These are phyloP conservation scores for Pseudoneurospora amorphoporcata DNA, from an alignment of 495 filamentous ascomycete genomes.

Conservation along the genomic window DNA sequence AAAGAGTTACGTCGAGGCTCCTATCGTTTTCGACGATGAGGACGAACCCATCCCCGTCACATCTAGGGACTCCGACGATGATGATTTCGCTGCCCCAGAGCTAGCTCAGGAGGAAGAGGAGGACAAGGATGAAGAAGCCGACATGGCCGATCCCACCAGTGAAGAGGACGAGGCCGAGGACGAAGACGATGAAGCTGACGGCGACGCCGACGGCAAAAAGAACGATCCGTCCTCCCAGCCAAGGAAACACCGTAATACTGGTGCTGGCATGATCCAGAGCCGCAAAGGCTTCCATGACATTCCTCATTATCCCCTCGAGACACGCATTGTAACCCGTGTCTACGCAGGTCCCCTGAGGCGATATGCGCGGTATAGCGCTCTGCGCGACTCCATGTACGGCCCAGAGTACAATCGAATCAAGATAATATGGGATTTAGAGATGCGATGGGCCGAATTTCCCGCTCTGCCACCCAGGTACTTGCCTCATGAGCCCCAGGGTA, in stretches of 20 bases:
- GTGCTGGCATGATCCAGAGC: slow-evolving; percentile 16
- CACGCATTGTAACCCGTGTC: slow-evolving; percentile 34
- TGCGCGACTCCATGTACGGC: slow-evolving; percentile 35
- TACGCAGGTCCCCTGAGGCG: slow-evolving; percentile 35
- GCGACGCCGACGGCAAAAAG: slow-evolving; percentile 3
- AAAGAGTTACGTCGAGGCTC: slow-evolving; percentile 18
- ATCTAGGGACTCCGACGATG: slow-evolving; percentile 10
- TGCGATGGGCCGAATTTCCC: slow-evolving; percentile 27
- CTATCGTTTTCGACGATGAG: slow-evolving; percentile 12
- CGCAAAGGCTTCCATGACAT: slow-evolving; percentile 26
- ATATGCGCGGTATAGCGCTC: slow-evolving; percentile 32
- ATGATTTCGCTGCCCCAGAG: slow-evolving; percentile 9
- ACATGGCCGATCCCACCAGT: slow-evolving; percentile 1
- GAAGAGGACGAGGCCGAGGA: slow-evolving; percentile 3
- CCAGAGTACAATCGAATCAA: slow-evolving; percentile 26
- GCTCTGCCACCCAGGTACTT: slow-evolving; percentile 28
- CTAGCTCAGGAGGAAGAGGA: slow-evolving; percentile 3
- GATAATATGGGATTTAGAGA: slow-evolving; percentile 30
- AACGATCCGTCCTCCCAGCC: slow-evolving; percentile 9
- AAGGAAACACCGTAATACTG: slow-evolving; percentile 9
- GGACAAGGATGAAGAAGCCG: slow-evolving; percentile 14
- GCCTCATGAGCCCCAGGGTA: slow-evolving; percentile 14
- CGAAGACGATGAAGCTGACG: slow-evolving; percentile 12
- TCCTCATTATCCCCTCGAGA: slow-evolving; percentile 33
- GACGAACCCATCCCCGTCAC: slow-evolving; percentile 13